phyloP scores from a whole-genome alignment of 129 eudicot genomes.

The Tagetes erecta region DNA sequence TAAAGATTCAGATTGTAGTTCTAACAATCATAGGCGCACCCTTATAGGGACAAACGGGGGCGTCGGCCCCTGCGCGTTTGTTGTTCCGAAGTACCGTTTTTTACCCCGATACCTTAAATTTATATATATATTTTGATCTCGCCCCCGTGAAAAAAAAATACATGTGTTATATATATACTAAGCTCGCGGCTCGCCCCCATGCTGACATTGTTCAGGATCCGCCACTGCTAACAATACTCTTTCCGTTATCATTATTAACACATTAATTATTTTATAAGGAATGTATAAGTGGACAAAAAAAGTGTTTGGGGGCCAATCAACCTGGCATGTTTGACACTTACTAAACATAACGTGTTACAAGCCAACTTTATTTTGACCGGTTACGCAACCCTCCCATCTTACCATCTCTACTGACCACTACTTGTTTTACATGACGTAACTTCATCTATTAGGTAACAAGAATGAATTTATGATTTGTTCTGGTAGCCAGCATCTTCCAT shows the following conservation, averaged over 20 bases:
- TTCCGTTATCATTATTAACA: neutral
- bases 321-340: neutral
- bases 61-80: no score
- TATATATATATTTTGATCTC: no score
- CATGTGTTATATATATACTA: no score
- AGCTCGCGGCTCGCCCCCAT: no score
- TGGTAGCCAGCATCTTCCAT: neutral
- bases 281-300: neutral
- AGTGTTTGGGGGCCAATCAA: neutral
- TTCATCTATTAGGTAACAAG: conserved; percentile 4
- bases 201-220: no score
- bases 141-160: no score
- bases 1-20: neutral
- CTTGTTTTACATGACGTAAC: neutral
- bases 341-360: neutral
- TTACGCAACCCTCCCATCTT: neutral
- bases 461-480: neutral
- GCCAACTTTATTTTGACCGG: neutral
- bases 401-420: neutral
- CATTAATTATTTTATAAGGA: neutral
- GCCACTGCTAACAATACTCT: neutral
- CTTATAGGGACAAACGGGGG: no score
- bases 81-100: no score
- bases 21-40: no score
- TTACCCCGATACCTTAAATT: no score